These are phyloP conservation scores for Leccinum uliginosum DNA, from an alignment of 768 basidiomycete genomes.

Conservation along the genomic window DNA sequence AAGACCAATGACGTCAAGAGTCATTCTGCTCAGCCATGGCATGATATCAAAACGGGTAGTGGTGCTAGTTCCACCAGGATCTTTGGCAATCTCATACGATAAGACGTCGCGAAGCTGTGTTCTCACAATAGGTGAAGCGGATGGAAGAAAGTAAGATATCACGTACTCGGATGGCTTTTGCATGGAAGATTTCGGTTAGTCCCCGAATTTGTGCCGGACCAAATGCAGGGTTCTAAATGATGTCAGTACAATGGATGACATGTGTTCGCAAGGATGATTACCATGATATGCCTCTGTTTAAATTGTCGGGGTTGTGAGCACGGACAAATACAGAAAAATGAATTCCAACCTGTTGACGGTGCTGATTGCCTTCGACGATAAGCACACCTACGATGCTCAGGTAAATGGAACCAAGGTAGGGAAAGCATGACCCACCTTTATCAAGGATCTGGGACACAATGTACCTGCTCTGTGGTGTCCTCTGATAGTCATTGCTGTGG, in stretches of 20 bases:
- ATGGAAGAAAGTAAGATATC: background rate
- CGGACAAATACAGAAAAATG: background rate
- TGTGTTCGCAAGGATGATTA: background rate
- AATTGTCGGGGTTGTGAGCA: background rate
- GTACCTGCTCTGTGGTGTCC: background rate
- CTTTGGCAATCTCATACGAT: constrained; percentile 29
- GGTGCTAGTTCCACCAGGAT: constrained; percentile 10
- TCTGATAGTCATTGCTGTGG: constrained; percentile 5
- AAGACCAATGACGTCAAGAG: constrained; percentile 35
- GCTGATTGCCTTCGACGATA: constrained; percentile 21
- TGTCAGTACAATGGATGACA: background rate
- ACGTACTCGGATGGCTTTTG: constrained; percentile 48
- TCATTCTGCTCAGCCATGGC: constrained; percentile 32
- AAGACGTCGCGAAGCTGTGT: constrained; percentile 42
- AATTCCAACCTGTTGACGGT: constrained; percentile 33
- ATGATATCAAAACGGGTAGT: constrained; percentile 26
- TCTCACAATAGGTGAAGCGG: background rate
- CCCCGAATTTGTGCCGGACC: constrained; percentile 54
- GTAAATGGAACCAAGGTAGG: background rate
- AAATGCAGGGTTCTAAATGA: constrained; percentile 56
- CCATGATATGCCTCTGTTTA: constrained; percentile 25
- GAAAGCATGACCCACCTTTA: background rate
- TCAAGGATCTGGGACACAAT: background rate
- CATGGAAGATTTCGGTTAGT: constrained; percentile 52
- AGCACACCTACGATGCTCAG: background rate